Percentiles rank a stretch among this genome's conserved stretches.
phyloP scores from a whole-genome alignment of 768 basidiomycete genomes.

The Multifurca ochricompacta region DNA sequence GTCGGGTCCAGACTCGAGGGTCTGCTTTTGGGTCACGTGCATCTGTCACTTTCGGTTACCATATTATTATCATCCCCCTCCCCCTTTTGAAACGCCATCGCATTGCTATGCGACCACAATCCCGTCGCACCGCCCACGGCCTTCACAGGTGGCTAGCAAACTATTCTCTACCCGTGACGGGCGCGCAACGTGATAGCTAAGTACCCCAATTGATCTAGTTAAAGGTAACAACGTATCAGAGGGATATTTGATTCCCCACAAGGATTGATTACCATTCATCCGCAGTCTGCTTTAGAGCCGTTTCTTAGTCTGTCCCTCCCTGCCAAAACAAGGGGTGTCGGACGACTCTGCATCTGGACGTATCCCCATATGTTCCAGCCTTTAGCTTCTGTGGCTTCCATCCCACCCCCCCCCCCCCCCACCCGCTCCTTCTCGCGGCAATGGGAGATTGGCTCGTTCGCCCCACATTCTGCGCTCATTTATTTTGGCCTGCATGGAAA shows the following conservation, averaged over 20 bases:
- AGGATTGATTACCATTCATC: not conserved
- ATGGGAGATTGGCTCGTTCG: not conserved
- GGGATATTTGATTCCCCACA: not conserved
- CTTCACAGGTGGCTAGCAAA: not conserved
- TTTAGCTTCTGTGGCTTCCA: not conserved
- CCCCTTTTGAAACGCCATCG: conserved; percentile 9
- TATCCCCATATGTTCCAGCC: not conserved
- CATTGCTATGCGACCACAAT: conserved; percentile 15
- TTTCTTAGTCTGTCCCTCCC: not conserved
- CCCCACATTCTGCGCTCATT: not conserved
- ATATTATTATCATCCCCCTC: not conserved
- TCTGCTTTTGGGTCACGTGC: conserved; percentile 3
- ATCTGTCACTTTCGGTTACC: not conserved
- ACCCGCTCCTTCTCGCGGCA: not conserved
- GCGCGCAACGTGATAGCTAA: conserved; percentile 7
- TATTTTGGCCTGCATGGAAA: not conserved
- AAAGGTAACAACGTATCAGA: not conserved
- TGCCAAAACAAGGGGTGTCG: not conserved
- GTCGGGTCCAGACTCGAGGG: not conserved
- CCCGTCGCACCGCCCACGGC: not conserved
- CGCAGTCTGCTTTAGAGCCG: not conserved
- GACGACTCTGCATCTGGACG: not conserved
- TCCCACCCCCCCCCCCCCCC: too few relatives aligned
- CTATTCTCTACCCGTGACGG: not conserved
- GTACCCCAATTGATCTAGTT: not conserved